A percentile compares a stretch with the other conserved stretches of the same genome.
These are phyloP conservation scores for Citrullus colocynthis DNA, from an alignment of 306 rosid genomes.

Conservation along the genomic window DNA sequence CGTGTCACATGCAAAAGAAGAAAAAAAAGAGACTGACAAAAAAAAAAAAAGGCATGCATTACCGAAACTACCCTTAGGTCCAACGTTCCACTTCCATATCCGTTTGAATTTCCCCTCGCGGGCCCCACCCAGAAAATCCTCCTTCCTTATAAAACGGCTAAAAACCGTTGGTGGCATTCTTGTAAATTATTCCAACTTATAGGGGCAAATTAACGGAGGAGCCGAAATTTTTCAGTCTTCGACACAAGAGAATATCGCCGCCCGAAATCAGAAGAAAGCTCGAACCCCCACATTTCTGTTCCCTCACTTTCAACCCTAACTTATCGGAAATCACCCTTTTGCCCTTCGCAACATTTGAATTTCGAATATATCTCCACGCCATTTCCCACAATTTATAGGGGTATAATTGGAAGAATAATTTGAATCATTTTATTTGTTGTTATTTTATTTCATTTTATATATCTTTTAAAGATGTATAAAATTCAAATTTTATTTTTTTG, in stretches of 20 bases:
- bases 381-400: neutral
- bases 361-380: neutral
- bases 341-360: constrained; percentile 8
- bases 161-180: constrained; percentile 29
- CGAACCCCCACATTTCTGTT: constrained; percentile 20
- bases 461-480: neutral
- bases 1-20: neutral
- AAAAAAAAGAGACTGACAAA: neutral
- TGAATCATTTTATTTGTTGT: no score
- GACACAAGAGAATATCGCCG: constrained; percentile 14
- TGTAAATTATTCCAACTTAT: neutral
- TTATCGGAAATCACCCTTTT: constrained; percentile 3
- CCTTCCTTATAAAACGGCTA: constrained; percentile 3
- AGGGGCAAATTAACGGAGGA: constrained; percentile 5
- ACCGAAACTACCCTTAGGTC: constrained; percentile 1
- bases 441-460: neutral
- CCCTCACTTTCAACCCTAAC: constrained; percentile 3
- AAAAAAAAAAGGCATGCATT: neutral
- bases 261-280: constrained; percentile 21
- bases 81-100: neutral
- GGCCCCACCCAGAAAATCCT: constrained; percentile 4
- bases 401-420: neutral
- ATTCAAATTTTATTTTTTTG: constrained; percentile 12
- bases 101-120: neutral
- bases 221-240: constrained; percentile 32